These are phyloP conservation scores for Rugonectria rugulosa DNA, from an alignment of 2,329 filamentous ascomycete species.

Conservation along the genomic window DNA sequence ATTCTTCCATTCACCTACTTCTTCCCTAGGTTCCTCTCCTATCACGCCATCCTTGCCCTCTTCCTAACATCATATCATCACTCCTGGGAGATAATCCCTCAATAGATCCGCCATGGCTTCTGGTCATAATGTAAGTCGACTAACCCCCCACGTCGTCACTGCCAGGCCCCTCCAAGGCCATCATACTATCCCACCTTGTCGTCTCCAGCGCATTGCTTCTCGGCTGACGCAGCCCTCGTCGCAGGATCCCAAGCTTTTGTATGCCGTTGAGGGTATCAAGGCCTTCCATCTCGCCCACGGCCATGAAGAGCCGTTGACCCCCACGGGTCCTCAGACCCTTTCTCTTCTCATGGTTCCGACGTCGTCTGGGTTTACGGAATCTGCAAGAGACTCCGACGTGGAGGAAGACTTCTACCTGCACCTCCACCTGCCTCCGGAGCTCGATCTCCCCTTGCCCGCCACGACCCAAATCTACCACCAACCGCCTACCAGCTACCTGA, in stretches of 20 bases:
- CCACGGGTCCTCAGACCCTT: constrained; percentile 86
- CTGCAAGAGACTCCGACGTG: constrained; percentile 63
- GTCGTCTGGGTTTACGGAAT: constrained; percentile 72
- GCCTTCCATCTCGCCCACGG: constrained; percentile 93
- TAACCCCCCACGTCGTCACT: not conserved
- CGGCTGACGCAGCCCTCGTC: constrained; percentile 21
- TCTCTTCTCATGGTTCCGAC: constrained; percentile 97
- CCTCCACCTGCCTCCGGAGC: constrained; percentile 90
- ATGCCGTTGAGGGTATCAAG: constrained; percentile 82
- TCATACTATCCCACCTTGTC: constrained; percentile 25
- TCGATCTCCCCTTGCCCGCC: constrained; percentile 90
- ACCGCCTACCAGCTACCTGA: constrained; percentile 89
- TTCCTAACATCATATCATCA: not conserved
- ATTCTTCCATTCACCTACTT: not conserved
- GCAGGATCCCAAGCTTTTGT: constrained; percentile 69
- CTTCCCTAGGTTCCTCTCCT: not conserved
- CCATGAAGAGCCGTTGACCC: constrained; percentile 81
- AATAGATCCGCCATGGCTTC: constrained; percentile 38
- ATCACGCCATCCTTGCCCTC: not conserved
- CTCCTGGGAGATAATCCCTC: not conserved
- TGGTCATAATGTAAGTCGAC: constrained; percentile 41
- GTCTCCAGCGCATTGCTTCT: not conserved
- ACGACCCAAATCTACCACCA: constrained; percentile 98
- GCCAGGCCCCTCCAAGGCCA: not conserved
- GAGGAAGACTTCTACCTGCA: constrained; percentile 98